Evolutionary conservation across 225 moss, liverwort and hornwort species (phyloP).

Genomic region (Rhytidiadelphus loreus): DNA sequence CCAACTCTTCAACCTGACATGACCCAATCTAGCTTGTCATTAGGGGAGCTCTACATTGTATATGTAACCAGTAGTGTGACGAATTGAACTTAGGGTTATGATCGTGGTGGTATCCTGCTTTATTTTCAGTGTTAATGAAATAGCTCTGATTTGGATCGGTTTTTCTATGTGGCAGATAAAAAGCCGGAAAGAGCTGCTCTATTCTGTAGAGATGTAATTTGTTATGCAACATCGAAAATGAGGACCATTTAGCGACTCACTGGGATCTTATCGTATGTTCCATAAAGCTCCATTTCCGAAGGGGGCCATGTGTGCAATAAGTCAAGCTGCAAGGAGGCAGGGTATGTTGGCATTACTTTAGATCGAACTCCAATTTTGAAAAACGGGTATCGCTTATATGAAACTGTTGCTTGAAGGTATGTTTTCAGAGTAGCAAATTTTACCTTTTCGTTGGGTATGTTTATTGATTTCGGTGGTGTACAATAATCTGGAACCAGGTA

Average conservation of each 20-base stretch:
- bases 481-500: constrained; percentile 19
- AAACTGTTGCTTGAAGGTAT: constrained; percentile 20
- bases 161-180: constrained; percentile 7
- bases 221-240: constrained; percentile 9
- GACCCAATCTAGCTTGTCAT: neutral
- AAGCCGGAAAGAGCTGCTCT: constrained; percentile 11
- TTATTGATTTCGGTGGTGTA: constrained; percentile 27
- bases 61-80: neutral
- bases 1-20: constrained; percentile 8
- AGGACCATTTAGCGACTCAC: constrained; percentile 16
- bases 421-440: constrained; percentile 13
- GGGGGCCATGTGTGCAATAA: constrained; percentile 7
- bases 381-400: neutral
- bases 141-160: neutral
- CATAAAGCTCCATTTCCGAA: neutral
- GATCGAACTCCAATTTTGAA: constrained; percentile 15
- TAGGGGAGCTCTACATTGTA: neutral
- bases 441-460: constrained; percentile 2
- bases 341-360: constrained; percentile 8
- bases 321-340: constrained; percentile 9
- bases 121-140: neutral
- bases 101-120: neutral
- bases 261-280: neutral
- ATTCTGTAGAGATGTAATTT: constrained; percentile 16
- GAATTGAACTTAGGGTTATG: neutral